Evolutionary conservation across 73 alveolate genomes (phyloP).

Genomic region (Tetrahymena elliotti): DNA sequence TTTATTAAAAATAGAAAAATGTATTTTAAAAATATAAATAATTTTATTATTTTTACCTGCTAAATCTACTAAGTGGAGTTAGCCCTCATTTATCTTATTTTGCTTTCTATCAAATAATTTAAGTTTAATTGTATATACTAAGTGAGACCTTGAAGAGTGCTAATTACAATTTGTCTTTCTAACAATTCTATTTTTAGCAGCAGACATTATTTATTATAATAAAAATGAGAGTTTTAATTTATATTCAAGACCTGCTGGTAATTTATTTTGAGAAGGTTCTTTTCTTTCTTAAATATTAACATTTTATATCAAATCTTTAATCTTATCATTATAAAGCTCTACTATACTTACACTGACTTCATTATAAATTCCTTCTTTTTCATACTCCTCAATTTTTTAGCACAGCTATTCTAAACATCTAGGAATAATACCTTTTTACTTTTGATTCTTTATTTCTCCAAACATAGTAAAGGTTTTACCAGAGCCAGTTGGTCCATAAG

Average conservation of each 20-base stretch:
- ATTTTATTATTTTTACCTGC: not conserved
- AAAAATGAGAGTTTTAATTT: not conserved
- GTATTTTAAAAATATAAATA: not conserved
- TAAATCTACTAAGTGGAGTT: not conserved
- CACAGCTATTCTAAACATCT: not conserved
- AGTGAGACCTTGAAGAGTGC: not conserved
- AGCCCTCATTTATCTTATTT: not conserved
- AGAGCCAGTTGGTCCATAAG: not conserved
- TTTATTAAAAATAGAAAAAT: not conserved
- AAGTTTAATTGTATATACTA: not conserved
- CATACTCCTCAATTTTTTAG: not conserved
- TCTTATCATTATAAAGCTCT: not conserved
- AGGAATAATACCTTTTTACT: not conserved
- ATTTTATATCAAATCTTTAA: not conserved
- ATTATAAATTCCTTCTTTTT: not conserved
- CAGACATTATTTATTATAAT: not conserved
- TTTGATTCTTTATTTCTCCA: not conserved
- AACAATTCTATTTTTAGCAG: not conserved
- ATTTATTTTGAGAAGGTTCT: not conserved
- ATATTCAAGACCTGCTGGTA: not conserved
- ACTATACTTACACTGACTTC: not conserved
- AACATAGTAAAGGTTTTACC: not conserved
- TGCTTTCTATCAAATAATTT: not conserved
- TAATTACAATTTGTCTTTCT: not conserved
- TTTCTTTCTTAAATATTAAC: not conserved